A percentile compares a stretch with the other conserved stretches of the same genome.
Evolutionary conservation across 495 filamentous ascomycete species (phyloP).

Genomic region (Trichoderma gamsii): DNA sequence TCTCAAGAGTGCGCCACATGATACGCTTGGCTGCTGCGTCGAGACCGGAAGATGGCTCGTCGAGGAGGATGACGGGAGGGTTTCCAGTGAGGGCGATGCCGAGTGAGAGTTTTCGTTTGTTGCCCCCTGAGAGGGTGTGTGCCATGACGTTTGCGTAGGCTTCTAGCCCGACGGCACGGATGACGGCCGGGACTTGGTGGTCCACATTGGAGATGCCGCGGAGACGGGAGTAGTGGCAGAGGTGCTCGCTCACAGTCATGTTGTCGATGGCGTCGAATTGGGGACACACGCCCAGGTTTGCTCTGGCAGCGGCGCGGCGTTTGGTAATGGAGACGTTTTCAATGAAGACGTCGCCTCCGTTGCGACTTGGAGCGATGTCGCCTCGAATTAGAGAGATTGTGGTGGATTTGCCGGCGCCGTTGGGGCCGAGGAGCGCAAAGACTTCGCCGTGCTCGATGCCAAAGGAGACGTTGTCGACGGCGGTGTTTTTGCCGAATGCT

Average conservation of each 20-base stretch:
- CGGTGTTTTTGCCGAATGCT: constrained; percentile 50
- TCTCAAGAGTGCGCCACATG: constrained; percentile 54
- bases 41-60: constrained; percentile 58
- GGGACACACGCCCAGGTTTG: constrained; percentile 61
- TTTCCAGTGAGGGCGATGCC: constrained; percentile 63
- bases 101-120: constrained; percentile 59
- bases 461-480: constrained; percentile 62
- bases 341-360: constrained; percentile 45
- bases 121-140: constrained; percentile 56
- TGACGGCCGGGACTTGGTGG: constrained; percentile 48
- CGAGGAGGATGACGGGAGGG: constrained; percentile 57
- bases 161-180: constrained; percentile 44
- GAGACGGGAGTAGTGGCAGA: constrained; percentile 57
- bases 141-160: constrained; percentile 48
- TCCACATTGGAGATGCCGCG: constrained; percentile 51
- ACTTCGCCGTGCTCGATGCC: constrained; percentile 59
- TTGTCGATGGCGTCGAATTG: constrained; percentile 55
- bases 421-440: constrained; percentile 62
- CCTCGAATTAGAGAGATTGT: constrained; percentile 69
- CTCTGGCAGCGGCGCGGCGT: constrained; percentile 49
- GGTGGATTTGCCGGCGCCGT: constrained; percentile 72
- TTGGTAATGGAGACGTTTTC: constrained; percentile 21
- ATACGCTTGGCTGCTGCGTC: constrained; percentile 58
- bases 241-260: constrained; percentile 56
- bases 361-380: constrained; percentile 51